A percentile compares a stretch with the other conserved stretches of the same genome.
phyloP scores from a whole-genome alignment of 108 stramenopile species.

The Cyclotella choctawhatcheeana region DNA sequence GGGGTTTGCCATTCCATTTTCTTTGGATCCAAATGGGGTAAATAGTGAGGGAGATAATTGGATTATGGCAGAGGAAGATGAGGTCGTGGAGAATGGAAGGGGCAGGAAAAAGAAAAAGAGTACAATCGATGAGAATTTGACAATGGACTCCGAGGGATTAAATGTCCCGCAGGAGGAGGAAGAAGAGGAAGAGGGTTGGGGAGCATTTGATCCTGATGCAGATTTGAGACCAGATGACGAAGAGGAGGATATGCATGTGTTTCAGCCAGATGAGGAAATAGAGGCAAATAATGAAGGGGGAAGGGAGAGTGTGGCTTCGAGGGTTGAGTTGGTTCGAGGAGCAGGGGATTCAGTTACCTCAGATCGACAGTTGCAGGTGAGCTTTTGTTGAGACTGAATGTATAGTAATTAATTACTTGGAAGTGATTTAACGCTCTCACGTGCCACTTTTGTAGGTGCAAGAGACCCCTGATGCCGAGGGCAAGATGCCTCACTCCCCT shows the following conservation, averaged over 20 bases:
- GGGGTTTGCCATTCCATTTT: conserved; percentile 52
- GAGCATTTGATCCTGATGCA: conserved; percentile 86
- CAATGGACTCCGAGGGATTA: conserved; percentile 33
- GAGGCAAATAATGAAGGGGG: conserved; percentile 36
- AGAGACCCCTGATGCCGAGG: conserved; percentile 40
- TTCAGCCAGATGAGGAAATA: conserved; percentile 52
- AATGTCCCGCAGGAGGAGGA: conserved; percentile 33
- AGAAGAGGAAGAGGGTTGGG: conserved; percentile 81
- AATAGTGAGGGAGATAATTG: conserved; percentile 61
- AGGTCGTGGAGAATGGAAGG: conserved; percentile 26
- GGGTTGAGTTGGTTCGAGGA: conserved; percentile 83
- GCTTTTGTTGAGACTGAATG: conserved; percentile 8
- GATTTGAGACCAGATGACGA: conserved; percentile 65
- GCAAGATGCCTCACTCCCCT: conserved; percentile 24
- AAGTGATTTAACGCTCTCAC: background rate
- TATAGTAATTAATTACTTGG: background rate
- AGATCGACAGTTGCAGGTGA: conserved; percentile 56
- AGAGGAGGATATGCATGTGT: conserved; percentile 48
- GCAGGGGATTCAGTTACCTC: conserved; percentile 52
- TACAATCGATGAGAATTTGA: conserved; percentile 25
- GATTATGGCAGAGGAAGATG: conserved; percentile 75
- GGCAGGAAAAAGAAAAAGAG: conserved; percentile 20
- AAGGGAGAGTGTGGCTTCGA: conserved; percentile 57
- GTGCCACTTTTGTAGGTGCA: conserved; percentile 21
- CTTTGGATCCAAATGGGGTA: conserved; percentile 46